Percentiles rank a stretch among this genome's conserved stretches.
These are phyloP conservation scores for Talaromyces ruber DNA, from an alignment of 495 filamentous ascomycete genomes.

Conservation along the genomic window DNA sequence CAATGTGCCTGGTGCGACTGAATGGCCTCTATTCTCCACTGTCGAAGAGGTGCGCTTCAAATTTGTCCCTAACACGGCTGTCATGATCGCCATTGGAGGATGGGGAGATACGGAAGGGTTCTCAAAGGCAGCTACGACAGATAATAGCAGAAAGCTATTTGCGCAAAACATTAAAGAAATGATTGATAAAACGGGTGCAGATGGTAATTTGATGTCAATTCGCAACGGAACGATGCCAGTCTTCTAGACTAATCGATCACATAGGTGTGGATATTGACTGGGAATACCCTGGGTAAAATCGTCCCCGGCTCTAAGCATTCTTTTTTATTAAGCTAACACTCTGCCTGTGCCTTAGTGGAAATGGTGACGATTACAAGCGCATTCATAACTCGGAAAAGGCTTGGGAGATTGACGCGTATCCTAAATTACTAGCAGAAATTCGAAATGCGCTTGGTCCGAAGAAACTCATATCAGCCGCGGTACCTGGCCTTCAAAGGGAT, in stretches of 20 bases:
- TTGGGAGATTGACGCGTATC: conserved; percentile 57
- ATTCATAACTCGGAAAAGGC: conserved; percentile 49
- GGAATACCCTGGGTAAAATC: conserved; percentile 60
- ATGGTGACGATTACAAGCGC: conserved; percentile 66
- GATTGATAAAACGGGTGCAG: conserved; percentile 52
- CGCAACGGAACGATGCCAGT: background rate
- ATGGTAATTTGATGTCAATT: conserved; percentile 33
- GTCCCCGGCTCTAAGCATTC: background rate
- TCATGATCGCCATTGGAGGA: conserved; percentile 67
- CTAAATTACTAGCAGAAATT: conserved; percentile 50
- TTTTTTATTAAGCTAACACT: background rate
- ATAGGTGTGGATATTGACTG: conserved; percentile 61
- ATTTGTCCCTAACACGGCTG: conserved; percentile 48
- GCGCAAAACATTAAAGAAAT: conserved; percentile 56
- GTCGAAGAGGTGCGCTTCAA: conserved; percentile 46
- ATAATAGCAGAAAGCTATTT: conserved; percentile 43
- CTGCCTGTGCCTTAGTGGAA: conserved; percentile 38
- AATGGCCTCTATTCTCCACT: conserved; percentile 51
- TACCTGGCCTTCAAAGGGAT: conserved; percentile 56
- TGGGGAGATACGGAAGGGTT: conserved; percentile 66
- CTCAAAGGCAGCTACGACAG: conserved; percentile 43
- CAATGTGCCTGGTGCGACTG: conserved; percentile 32
- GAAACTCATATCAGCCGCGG: conserved; percentile 60
- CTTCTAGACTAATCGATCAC: background rate
- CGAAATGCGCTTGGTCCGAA: conserved; percentile 48